phyloP scores from a whole-genome alignment of 1,284 basidiomycete genomes.

The Ustilago hordei region DNA sequence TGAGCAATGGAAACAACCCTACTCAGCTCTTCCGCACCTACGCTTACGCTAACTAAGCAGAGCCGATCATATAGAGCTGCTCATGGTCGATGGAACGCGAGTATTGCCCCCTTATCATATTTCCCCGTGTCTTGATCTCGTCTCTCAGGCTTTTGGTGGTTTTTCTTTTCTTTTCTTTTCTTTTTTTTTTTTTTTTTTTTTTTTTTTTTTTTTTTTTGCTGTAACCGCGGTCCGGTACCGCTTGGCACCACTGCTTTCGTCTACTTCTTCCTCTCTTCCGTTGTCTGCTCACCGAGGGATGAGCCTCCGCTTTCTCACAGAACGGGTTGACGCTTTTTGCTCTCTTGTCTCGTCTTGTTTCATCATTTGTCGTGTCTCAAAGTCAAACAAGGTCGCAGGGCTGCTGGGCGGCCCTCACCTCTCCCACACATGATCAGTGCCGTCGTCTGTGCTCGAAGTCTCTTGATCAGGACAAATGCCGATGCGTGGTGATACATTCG shows the following conservation, averaged over 20 bases:
- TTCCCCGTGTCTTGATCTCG: background rate
- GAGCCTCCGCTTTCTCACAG: background rate
- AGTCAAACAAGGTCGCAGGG: constrained; percentile 12
- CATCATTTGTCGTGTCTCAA: constrained; percentile 8
- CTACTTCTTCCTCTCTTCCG: constrained; percentile 1
- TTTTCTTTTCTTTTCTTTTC: no score
- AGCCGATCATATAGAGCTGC: background rate
- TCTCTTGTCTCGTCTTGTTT: background rate
- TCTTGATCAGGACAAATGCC: no score
- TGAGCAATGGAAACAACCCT: constrained; percentile 48
- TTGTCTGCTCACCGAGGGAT: background rate
- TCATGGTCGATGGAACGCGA: background rate
- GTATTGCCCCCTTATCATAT: background rate
- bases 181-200: no score
- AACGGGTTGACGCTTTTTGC: background rate
- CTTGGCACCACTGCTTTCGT: background rate
- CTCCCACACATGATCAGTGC: background rate
- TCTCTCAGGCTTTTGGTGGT: background rate
- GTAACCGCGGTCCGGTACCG: constrained; percentile 19
- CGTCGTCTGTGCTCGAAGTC: background rate
- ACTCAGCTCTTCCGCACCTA: constrained; percentile 47
- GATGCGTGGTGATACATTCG: no score
- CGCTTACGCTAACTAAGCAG: constrained; percentile 26
- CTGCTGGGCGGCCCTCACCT: constrained; percentile 30
- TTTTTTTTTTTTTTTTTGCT: background rate